A percentile compares a stretch with the other conserved stretches of the same genome.
Conservation (phyloP, 1,284 basidiomycete species). For the Melanopsichium pennsylvanicum region DNA sequence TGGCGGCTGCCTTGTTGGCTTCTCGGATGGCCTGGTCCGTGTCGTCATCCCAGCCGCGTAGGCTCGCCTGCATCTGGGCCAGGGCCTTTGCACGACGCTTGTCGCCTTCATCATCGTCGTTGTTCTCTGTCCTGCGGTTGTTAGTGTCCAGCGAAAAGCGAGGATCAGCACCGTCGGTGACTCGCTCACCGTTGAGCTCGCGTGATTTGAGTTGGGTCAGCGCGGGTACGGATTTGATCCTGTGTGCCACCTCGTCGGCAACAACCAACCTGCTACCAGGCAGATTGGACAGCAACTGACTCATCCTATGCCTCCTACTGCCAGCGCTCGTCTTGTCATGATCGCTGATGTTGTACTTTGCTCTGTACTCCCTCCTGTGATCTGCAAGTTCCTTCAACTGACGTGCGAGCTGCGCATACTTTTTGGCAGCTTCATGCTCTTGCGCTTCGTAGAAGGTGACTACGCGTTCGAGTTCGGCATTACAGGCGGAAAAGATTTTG, state of each 20-base stretch:
- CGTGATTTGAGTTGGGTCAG: neutral
- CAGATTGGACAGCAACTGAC: conserved; percentile 27
- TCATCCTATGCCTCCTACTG: conserved; percentile 13
- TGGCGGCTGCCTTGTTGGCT: conserved; percentile 57
- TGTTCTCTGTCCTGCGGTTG: conserved; percentile 14
- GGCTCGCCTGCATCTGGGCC: conserved; percentile 42
- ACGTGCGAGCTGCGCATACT: conserved; percentile 71
- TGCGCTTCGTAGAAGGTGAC: conserved; percentile 76
- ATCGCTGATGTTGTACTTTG: conserved; percentile 38
- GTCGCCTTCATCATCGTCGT: conserved; percentile 52
- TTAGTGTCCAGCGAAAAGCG: conserved; percentile 13
- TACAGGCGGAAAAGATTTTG: conserved; percentile 68
- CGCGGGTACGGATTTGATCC: conserved; percentile 11
- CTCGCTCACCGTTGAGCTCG: neutral
- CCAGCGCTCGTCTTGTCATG: conserved; percentile 5
- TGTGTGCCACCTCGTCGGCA: conserved; percentile 8
- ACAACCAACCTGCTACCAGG: conserved; percentile 12
- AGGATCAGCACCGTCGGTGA: neutral
- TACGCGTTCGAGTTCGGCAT: conserved; percentile 53
- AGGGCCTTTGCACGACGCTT: conserved; percentile 53
- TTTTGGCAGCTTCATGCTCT: conserved; percentile 74
- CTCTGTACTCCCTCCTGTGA: conserved; percentile 57
- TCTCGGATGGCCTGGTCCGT: conserved; percentile 41
- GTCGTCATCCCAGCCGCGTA: conserved; percentile 41
- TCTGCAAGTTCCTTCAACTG: conserved; percentile 71